Conservation (phyloP, 805 yeast species). For the Pichia ethanolica region DNA sequence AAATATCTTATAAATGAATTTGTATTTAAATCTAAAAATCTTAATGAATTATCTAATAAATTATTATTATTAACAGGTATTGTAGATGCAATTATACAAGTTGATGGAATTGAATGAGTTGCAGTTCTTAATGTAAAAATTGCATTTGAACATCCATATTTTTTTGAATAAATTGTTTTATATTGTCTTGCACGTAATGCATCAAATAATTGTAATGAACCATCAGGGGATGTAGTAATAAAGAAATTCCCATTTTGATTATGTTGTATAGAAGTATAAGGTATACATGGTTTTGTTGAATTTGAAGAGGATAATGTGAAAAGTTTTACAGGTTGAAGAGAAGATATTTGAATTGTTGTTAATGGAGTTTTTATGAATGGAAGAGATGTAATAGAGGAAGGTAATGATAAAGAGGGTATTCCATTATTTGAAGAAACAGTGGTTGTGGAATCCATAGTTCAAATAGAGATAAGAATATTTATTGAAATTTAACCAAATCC, state of each 20-base stretch:
- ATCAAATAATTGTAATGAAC: slow-evolving; percentile 79
- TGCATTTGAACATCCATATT: slow-evolving; percentile 88
- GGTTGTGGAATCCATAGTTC: no score
- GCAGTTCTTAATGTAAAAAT: slow-evolving; percentile 59
- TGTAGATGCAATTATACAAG: slow-evolving; percentile 74
- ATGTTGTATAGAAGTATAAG: slow-evolving; percentile 65
- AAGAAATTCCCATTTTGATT: slow-evolving; percentile 79
- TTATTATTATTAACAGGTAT: slow-evolving; percentile 23
- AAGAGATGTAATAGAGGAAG: slow-evolving; percentile 1
- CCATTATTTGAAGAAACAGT: no score
- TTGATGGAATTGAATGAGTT: slow-evolving; percentile 40
- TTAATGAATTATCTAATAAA: slow-evolving; percentile 56
- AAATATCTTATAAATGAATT: slow-evolving; percentile 80
- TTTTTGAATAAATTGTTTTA: slow-evolving; percentile 71
- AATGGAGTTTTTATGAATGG: background rate
- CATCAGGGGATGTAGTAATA: slow-evolving; percentile 72
- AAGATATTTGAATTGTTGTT: background rate
- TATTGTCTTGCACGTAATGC: slow-evolving; percentile 56
- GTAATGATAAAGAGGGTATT: background rate
- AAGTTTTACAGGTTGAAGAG: slow-evolving; percentile 30
- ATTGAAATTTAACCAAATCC: no score
- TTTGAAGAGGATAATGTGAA: slow-evolving; percentile 30
- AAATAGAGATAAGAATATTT: no score
- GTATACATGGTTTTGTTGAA: slow-evolving; percentile 31
- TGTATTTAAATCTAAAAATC: slow-evolving; percentile 70